phyloP scores from a whole-genome alignment of 371 early-diverging fungal species.

The Rhizomucor pusillus region DNA sequence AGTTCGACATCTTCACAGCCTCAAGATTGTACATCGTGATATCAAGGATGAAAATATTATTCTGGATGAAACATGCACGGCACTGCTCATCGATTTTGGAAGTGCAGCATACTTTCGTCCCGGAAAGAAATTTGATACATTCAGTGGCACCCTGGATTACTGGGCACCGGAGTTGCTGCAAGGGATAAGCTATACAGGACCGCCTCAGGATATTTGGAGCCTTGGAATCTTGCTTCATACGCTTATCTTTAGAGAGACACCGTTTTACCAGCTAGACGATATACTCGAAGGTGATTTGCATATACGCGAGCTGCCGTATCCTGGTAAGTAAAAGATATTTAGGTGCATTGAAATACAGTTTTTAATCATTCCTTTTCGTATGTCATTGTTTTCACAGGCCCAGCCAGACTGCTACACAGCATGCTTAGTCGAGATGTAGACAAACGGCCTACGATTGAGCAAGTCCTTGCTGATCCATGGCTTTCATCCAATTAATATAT shows the following conservation, averaged over 20 bases:
- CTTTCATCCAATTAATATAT: slow-evolving; percentile 13
- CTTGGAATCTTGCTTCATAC: slow-evolving; percentile 81
- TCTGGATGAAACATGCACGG: slow-evolving; percentile 56
- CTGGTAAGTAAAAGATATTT: slow-evolving; percentile 40
- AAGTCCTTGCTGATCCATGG: slow-evolving; percentile 58
- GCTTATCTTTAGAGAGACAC: slow-evolving; percentile 75
- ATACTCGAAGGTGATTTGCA: slow-evolving; percentile 62
- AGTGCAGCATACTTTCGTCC: slow-evolving; percentile 63
- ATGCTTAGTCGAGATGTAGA: slow-evolving; percentile 53
- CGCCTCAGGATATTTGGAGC: slow-evolving; percentile 85
- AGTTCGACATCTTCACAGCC: slow-evolving; percentile 65
- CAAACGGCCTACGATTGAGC: slow-evolving; percentile 50
- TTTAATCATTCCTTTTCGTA: not conserved
- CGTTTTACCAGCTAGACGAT: slow-evolving; percentile 79
- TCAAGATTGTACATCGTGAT: slow-evolving; percentile 76
- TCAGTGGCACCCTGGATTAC: slow-evolving; percentile 74
- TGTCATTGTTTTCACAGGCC: slow-evolving; percentile 22
- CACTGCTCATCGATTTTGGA: slow-evolving; percentile 76
- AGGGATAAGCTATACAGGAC: slow-evolving; percentile 69
- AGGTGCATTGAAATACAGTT: not conserved
- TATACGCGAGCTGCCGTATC: slow-evolving; percentile 59
- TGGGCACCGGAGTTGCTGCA: slow-evolving; percentile 73
- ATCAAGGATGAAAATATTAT: slow-evolving; percentile 80
- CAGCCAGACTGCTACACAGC: slow-evolving; percentile 48
- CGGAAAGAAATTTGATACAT: slow-evolving; percentile 66